Evolutionary conservation across 148 eudicot species (phyloP), one percentile per base, ranked within the genome.

Genomic region (Vaccinium macrocarpon): DNA sequence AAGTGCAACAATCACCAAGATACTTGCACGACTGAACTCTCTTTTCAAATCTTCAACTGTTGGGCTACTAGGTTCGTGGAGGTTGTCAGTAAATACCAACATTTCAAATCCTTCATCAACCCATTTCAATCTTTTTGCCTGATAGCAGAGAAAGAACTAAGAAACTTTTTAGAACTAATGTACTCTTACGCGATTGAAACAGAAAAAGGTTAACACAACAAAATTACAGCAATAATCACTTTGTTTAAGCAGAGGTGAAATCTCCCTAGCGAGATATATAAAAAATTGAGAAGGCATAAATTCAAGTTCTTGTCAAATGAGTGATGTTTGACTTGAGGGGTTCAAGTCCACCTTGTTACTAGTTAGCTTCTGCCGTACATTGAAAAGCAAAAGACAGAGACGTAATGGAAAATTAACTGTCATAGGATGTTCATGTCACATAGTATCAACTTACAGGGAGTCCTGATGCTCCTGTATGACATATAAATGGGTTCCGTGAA

Each of bases 81-180:
- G 4, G 48, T 72, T 90, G 87, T 93, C 99, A 18, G 90, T 82
- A 82, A 91, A 92, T 29, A 93, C 99, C 78, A 73, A 86, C 99
- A 95, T 93, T 70, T 93, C 93, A 81, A 81, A 92, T 70, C 86
- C 91, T 81, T 95, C 93, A 83, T 97, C 99, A 83, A 95, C 91
- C 97, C 98, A 97, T 86, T 93, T 92, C 85, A 97, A 75, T 85
- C 91, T 90, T 79, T 85, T 85, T 27, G 97, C 99, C 99, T 97
- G 92, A 81, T 48, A 3, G 85, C 57, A 84, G 14, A 61, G 18
- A 19, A 38, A 42, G 32, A 23, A 70, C 51, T 29, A 25, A 57
- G 78, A 74, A 53, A 50, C 0, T n/a, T 21, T 8, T 23, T 23
- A 64, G 73, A 68, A 12, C 73, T 13, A 13, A 27, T 27, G 5